Percentiles rank a stretch among this genome's conserved stretches.
Evolutionary conservation across 2,329 filamentous ascomycete species (phyloP).

Genomic region (Pseudovirgaria hyperparasitica): DNA sequence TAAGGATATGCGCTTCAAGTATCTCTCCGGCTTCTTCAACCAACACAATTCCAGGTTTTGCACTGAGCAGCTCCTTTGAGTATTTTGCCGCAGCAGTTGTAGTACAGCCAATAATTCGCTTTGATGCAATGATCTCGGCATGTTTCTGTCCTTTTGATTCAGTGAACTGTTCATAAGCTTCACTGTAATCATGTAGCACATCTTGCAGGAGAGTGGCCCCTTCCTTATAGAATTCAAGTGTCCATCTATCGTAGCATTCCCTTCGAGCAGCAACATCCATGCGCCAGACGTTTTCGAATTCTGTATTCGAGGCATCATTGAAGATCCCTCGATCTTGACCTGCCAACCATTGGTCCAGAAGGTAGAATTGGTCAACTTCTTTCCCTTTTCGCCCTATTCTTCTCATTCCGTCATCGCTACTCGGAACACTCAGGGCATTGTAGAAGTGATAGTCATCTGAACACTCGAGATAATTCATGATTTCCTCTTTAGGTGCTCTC

Average conservation of each 20-base stretch:
- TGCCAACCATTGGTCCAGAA: conserved; percentile 41
- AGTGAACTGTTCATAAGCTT: conserved; percentile 26
- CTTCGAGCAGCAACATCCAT: conserved; percentile 29
- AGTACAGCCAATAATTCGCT: conserved; percentile 55
- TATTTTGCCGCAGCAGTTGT: conserved; percentile 59
- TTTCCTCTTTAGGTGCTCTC: conserved; percentile 6
- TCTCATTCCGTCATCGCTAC: conserved; percentile 31
- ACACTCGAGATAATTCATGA: conserved; percentile 42
- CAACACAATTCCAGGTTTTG: conserved; percentile 46
- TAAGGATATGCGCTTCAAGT: conserved; percentile 53
- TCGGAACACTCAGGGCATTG: conserved; percentile 43
- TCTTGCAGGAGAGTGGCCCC: conserved; percentile 29
- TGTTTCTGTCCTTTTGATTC: conserved; percentile 14
- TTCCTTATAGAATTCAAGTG: conserved; percentile 33
- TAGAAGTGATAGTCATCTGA: conserved; percentile 39
- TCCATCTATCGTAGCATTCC: conserved; percentile 17
- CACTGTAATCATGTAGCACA: conserved; percentile 30
- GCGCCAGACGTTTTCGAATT: conserved; percentile 37
- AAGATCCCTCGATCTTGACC: conserved; percentile 36
- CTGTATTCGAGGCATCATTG: conserved; percentile 11
- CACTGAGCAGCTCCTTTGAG: conserved; percentile 38
- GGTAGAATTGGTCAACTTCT: conserved; percentile 32
- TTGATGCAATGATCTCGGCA: conserved; percentile 31
- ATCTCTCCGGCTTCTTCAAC: conserved; percentile 67
- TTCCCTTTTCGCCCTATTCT: conserved; percentile 36